phyloP scores from a whole-genome alignment of 495 filamentous ascomycete species.

The Echria macrotheca region DNA sequence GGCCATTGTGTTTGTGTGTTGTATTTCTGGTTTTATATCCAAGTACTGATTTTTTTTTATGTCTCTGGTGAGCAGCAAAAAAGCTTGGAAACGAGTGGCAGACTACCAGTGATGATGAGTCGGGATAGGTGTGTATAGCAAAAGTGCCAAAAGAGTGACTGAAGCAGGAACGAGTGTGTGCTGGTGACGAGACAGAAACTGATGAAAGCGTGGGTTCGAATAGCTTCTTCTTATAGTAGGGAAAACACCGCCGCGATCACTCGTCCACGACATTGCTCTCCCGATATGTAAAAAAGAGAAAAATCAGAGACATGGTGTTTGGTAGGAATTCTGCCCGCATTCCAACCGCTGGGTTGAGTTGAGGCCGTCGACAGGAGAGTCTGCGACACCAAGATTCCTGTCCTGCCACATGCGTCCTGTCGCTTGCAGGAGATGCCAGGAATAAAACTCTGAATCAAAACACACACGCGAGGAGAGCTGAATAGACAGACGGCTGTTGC shows the following conservation, averaged over 20 bases:
- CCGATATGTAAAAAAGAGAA: no score
- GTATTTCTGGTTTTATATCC: no score
- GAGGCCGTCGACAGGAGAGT: neutral
- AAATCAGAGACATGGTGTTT: neutral
- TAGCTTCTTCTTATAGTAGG: slow-evolving; percentile 6
- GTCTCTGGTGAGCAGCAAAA: neutral
- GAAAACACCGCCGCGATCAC: neutral
- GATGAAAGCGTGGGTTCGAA: neutral
- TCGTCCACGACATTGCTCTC: no score
- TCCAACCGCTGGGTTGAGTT: neutral
- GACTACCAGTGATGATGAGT: no score
- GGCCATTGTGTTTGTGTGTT: no score
- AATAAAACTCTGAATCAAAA: neutral
- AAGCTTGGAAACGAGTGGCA: neutral
- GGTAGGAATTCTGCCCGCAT: slow-evolving; percentile 1
- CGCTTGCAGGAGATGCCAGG: neutral
- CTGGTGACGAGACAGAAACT: neutral
- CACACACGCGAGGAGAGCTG: neutral
- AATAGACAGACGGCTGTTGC: neutral
- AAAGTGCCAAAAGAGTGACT: slow-evolving; percentile 12
- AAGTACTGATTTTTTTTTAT: no score
- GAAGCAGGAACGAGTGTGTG: slow-evolving; percentile 7
- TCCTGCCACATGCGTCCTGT: neutral
- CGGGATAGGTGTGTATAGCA: no score
- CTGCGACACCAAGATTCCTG: slow-evolving; percentile 5